Base-by-base conservation (phyloP, 176 grass and related monocot genomes). In the Alopecurus myosuroides region DNA sequence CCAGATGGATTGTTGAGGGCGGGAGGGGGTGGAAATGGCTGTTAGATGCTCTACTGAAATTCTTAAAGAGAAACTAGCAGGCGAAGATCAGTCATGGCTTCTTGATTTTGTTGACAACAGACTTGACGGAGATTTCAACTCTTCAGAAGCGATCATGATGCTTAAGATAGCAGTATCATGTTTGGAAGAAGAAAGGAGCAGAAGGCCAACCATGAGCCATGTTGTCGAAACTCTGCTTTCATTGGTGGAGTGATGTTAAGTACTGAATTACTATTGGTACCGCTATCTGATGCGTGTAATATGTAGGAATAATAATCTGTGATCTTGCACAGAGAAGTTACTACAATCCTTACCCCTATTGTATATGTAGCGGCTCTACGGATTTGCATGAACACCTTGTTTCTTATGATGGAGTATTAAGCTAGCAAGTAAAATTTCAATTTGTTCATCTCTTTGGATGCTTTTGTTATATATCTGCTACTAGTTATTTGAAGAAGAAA, bases 121-220 rank as follows among this genome's bases (percentile, higher is more conserved):
- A 41, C 36, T 89, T 34, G 30, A 81, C 26, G 73, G 86, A 46
- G 28, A 91, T 5, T 93, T 86, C 79, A 87, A 82, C 36, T 56
- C 56, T 10, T 64, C 28, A 23, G 58, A 93, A 77, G 81, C 81
- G 30, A 50, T 2, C 25, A 35, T 76, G 12, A 71, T 93, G 50
- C 18, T 89, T 40, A 77, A 87, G 15, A 63, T 93, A 69, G 83
- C 86, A 11, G 67, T 81, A 15, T 80, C n/a, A 50, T 93, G 86
- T 23, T 17, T 89, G 36, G 81, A 93, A 87, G 81, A 87, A 41
- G 94, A 85, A 14, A 80, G 78, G 65, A 67, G 29, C 18, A 87
- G 26, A 58, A 85, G 88, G 35, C 88, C 81, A 11, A 77, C 39
- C 88, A 97, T 86, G 81, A 28, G 22, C 31, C 33, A 81, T 26